Evolutionary conservation across 2,329 filamentous ascomycete species (phyloP).

Genomic region (Paecilomyces formosus): DNA sequence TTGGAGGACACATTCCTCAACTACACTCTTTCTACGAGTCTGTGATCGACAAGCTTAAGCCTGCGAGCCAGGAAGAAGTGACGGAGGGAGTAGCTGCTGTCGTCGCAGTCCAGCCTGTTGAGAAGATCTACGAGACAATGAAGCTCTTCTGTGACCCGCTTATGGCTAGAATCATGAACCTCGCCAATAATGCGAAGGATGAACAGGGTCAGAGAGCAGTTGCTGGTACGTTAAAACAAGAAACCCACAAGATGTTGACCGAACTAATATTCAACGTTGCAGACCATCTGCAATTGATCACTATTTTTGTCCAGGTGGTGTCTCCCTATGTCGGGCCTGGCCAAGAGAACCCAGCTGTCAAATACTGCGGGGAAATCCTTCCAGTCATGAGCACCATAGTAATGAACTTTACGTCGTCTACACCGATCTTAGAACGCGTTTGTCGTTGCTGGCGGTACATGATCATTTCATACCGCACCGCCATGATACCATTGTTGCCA

Average conservation of each 20-base stretch:
- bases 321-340: slow-evolving; percentile 66
- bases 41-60: slow-evolving; percentile 77
- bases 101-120: slow-evolving; percentile 73
- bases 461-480: slow-evolving; percentile 89
- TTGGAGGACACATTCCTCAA: slow-evolving; percentile 75
- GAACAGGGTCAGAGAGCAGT: slow-evolving; percentile 79
- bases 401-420: slow-evolving; percentile 77
- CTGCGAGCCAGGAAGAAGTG: slow-evolving; percentile 85
- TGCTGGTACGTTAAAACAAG: slow-evolving; percentile 52
- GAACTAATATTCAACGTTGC: slow-evolving; percentile 9
- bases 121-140: slow-evolving; percentile 74
- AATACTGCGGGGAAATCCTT: slow-evolving; percentile 93
- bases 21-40: slow-evolving; percentile 89
- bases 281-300: slow-evolving; percentile 89
- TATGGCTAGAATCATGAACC: slow-evolving; percentile 72
- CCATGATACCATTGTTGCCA: slow-evolving; percentile 76
- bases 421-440: slow-evolving; percentile 85
- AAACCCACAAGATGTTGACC: background rate
- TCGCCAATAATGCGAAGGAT: slow-evolving; percentile 77
- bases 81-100: slow-evolving; percentile 93
- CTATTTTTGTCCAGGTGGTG: slow-evolving; percentile 74
- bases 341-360: slow-evolving; percentile 81
- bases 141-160: slow-evolving; percentile 93
- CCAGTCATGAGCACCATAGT: slow-evolving; percentile 79
- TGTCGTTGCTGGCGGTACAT: slow-evolving; percentile 96